Evolutionary conservation across 805 yeast species (phyloP), one percentile per base, ranked within the genome.

Genomic region (Wickerhamiella australiensis): DNA sequence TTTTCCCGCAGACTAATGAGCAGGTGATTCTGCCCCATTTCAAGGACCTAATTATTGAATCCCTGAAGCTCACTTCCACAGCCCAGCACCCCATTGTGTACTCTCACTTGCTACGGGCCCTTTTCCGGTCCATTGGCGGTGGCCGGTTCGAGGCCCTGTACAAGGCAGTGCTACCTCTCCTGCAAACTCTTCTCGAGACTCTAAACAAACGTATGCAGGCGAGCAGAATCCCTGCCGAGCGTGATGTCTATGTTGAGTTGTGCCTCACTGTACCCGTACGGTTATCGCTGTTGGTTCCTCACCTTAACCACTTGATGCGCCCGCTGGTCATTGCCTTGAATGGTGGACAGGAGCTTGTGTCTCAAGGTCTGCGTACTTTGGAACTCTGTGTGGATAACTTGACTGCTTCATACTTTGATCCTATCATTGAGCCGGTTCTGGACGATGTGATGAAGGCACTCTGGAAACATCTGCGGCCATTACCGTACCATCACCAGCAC

Each of bases 211-310:
- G 88, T 70, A 79, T 92, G 37, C 73, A 79, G 22, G 82, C 86
- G 21, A 87, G 97, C 2, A 73, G 94, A 49, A 72, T 87, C 38
- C 86, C 95, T 0, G 90, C 84, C 56, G 97, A 92, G 61, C 75
- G 95, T 49, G 97, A 92, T 61, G 78, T 92, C 2, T 92, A 88
- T 60, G 97, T 92, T 45, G 98, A 92, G 61, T 70, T 92, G 45
- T 92, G 98, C 60, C 71, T 92, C 53, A 88, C 96, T 0, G 96
- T 92, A 5, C 99, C 99, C 0, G 98, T 92, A 1, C 72, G 98
- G 52, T 69, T 92, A 23, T 85, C 95, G 52, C 95, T 90, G 0
- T 69, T 92, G 56, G 96, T 94, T 1, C 97, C 98, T 1, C 95
- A 88, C 60, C 68, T 92, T 57, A 83, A 82, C 57, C 85, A 82